phyloP scores from a whole-genome alignment of 1,284 basidiomycete species.

The Apiotrichum domesticum region DNA sequence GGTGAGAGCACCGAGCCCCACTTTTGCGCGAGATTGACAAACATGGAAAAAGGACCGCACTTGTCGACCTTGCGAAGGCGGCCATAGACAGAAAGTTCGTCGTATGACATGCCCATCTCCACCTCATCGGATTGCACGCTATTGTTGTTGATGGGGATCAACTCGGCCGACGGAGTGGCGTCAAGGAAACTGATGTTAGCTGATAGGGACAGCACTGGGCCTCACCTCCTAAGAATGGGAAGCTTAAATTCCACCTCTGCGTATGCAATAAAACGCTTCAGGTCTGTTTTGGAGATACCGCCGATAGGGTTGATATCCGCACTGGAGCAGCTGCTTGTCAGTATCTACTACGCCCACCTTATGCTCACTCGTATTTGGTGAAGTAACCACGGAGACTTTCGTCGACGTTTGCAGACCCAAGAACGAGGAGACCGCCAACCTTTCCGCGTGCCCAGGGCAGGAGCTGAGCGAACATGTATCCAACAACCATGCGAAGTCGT shows the following conservation, averaged over 20 bases:
- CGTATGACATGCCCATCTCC: conserved; percentile 99
- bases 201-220: neutral
- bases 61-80: conserved; percentile 92
- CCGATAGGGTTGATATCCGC: conserved; percentile 98
- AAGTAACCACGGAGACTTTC: conserved; percentile 95
- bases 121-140: conserved; percentile 96
- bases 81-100: conserved; percentile 90
- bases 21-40: conserved; percentile 84
- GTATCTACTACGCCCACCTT: neutral
- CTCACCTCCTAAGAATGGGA: conserved; percentile 71
- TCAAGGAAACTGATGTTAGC: conserved; percentile 65
- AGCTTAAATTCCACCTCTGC: conserved; percentile 72
- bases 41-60: conserved; percentile 95
- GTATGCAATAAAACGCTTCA: conserved; percentile 91
- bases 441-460: conserved; percentile 86
- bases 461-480: conserved; percentile 95
- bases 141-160: conserved; percentile 85
- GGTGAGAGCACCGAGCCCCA: conserved; percentile 77
- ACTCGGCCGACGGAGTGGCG: conserved; percentile 89
- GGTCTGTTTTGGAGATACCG: conserved; percentile 92
- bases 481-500: conserved; percentile 87
- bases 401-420: conserved; percentile 96
- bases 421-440: conserved; percentile 78
- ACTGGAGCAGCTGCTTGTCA: conserved; percentile 53
- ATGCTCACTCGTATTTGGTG: conserved; percentile 89